phyloP scores from a whole-genome alignment of 73 alveolate species.

The Paramecium caudatum region DNA sequence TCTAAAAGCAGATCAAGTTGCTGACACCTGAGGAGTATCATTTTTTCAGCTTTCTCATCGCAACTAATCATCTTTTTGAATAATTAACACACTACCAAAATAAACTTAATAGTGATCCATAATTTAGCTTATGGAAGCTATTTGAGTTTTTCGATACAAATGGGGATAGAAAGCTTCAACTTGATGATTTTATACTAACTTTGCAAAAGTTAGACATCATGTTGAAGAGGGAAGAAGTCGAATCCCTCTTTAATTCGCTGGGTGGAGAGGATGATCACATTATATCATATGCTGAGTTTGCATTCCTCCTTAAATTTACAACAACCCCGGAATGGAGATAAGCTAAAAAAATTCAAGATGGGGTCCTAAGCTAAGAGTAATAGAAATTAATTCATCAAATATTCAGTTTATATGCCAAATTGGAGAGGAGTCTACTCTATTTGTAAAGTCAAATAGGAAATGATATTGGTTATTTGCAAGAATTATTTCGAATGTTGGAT shows the following conservation, averaged over 20 bases:
- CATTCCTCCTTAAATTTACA: conserved; percentile 2
- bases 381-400: conserved; percentile 40
- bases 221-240: conserved; percentile 26
- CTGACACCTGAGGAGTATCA: conserved; percentile 39
- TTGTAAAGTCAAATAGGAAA: conserved; percentile 33
- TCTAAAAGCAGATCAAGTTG: conserved; percentile 15
- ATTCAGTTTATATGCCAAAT: conserved; percentile 26
- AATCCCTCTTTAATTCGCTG: background rate
- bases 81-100: conserved; percentile 1
- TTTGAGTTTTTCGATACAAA: conserved; percentile 56
- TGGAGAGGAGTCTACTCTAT: conserved; percentile 7
- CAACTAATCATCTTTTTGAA: conserved; percentile 43
- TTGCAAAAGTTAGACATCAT: conserved; percentile 37
- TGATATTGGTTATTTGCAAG: background rate
- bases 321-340: conserved; percentile 6
- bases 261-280: conserved; percentile 68
- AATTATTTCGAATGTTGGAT: conserved; percentile 35
- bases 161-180: conserved; percentile 57
- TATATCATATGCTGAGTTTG: conserved; percentile 49
- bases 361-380: background rate
- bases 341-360: background rate
- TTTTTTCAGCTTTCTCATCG: background rate
- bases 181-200: conserved; percentile 59
- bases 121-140: conserved; percentile 39
- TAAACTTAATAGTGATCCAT: conserved; percentile 49